These are phyloP conservation scores for Verticillium dahliae DNA, from an alignment of 2,329 filamentous ascomycete species.

Conservation along the genomic window DNA sequence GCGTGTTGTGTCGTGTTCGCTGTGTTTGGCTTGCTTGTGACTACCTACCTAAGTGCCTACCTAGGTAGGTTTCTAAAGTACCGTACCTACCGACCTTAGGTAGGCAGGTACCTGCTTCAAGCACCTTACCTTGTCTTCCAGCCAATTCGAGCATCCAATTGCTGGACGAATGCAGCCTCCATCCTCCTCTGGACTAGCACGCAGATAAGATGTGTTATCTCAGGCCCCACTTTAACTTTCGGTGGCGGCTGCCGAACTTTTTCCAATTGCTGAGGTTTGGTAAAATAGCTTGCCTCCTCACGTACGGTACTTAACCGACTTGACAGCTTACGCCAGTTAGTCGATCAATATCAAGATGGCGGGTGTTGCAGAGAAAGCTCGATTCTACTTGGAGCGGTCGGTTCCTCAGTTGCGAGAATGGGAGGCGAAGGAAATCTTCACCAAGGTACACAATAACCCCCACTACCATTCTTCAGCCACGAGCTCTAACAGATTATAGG, in stretches of 20 bases:
- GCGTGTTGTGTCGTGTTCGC: slow-evolving; percentile 1
- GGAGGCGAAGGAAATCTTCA: slow-evolving; percentile 87
- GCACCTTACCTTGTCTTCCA: background rate
- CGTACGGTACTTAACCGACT: background rate
- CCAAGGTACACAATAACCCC: slow-evolving; percentile 45
- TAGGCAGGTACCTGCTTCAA: no score
- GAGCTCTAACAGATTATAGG: slow-evolving; percentile 37
- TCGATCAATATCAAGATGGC: slow-evolving; percentile 49
- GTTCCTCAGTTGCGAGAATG: slow-evolving; percentile 90
- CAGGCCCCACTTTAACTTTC: background rate
- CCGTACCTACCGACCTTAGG: no score
- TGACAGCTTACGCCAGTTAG: background rate
- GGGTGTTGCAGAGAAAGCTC: slow-evolving; percentile 83
- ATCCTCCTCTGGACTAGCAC: background rate
- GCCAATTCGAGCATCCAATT: background rate
- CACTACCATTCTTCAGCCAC: background rate
- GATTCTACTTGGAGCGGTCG: slow-evolving; percentile 87
- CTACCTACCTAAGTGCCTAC: background rate
- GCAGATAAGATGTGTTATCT: background rate
- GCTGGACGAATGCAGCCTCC: background rate
- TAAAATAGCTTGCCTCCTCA: background rate
- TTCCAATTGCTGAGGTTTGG: background rate
- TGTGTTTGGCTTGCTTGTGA: background rate
- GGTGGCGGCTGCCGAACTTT: background rate
- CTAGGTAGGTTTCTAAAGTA: no score